phyloP scores from a whole-genome alignment of 345 rosid species.

The sweet orange (Citrus sinensis) region DVS_A1.0 CM039162.1:29986001-29986500 shows the following conservation, averaged over 20 bases:
- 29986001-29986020: constrained; percentile 90
- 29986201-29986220: constrained; percentile 78
- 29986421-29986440: neutral
- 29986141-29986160: constrained; percentile 76
- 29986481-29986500: constrained; percentile 4
- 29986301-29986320: constrained; percentile 16
- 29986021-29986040: constrained; percentile 94
- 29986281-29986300: constrained; percentile 37
- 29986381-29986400: constrained; percentile 27
- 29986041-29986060: constrained; percentile 32
- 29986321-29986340: constrained; percentile 11
- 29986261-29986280: constrained; percentile 25
- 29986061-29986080: neutral
- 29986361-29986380: constrained; percentile 43
- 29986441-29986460: constrained; percentile 17
- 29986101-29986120: neutral
- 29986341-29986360: constrained; percentile 30
- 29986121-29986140: constrained; percentile 65
- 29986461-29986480: constrained; percentile 1
- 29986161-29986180: constrained; percentile 63
- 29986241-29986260: constrained; percentile 48
- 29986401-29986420: constrained; percentile 14
- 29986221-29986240: constrained; percentile 82
- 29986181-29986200: constrained; percentile 55
- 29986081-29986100: neutral